A percentile compares a stretch with the other conserved stretches of the same genome.
Evolutionary conservation across 169 alveolate species (phyloP).

Genomic region (Plasmodium knowlesi): DNA sequence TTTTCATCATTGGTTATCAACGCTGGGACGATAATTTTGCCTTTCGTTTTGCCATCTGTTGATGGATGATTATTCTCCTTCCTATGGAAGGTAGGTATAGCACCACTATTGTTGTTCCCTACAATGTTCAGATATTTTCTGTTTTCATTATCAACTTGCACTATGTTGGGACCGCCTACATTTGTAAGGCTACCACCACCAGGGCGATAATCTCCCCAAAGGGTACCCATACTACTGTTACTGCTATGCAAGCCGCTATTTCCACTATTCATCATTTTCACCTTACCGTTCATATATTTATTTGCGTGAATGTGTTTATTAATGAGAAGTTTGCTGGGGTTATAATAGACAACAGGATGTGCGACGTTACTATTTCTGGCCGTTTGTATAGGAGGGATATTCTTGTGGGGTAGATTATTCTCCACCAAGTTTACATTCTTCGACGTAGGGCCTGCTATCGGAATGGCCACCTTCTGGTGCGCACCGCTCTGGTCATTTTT

Average conservation of each 20-base stretch:
- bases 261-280: neutral
- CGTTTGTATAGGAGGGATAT: neutral
- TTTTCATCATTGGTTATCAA: neutral
- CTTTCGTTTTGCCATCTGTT: neutral
- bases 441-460: neutral
- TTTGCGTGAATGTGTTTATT: neutral
- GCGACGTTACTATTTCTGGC: neutral
- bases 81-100: neutral
- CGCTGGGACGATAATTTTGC: neutral
- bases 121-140: neutral
- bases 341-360: constrained; percentile 13
- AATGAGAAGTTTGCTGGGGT: constrained; percentile 23
- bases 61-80: neutral
- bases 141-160: neutral
- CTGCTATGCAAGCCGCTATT: neutral
- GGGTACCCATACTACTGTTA: neutral
- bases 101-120: neutral
- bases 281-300: constrained; percentile 10
- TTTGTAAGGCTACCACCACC: neutral
- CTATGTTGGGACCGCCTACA: neutral
- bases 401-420: neutral
- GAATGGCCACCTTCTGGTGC: neutral
- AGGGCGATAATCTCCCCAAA: neutral
- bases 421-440: neutral
- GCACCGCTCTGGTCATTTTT: neutral